Base-by-base conservation (phyloP, 2,329 filamentous ascomycete species). In the Neophaeococcomyces mojaviensis region DNA sequence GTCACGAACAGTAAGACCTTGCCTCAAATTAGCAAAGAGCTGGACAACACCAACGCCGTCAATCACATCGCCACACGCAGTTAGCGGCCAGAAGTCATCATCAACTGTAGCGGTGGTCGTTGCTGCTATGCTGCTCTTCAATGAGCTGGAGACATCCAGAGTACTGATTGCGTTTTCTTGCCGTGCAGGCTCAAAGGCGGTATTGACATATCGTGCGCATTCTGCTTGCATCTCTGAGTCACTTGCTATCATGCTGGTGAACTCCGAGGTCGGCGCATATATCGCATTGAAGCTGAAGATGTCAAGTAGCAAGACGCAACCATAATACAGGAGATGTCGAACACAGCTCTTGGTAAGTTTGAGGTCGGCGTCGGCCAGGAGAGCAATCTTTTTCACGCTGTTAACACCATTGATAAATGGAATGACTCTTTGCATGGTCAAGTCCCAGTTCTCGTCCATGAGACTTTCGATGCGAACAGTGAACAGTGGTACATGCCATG, bases 271-370 rank as follows among this genome's bases (percentile, higher is more conserved):
- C 0, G 84, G 82, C 0, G 89, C 88, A 61, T 98, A 98, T 58
- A 94, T 90, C 34, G 86, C 87, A 26, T 82, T 76, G 63, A 97
- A 98, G 63, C 92, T 88, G 71, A 97, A 97, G 57, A 96, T 86
- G 67, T 98, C 92, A 9, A 97, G 78, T 44, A 97, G 77, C 20
- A 95, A 74, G 30, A 95, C 78, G 58, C 88, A 90, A 60, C 90
- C 87, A 65, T 97, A 96, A 71, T 94, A 94, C 20, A 97, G 75
- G 8, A 98, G 76, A 63, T 97, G 90, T 52, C 86, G 82, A 47
- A 97, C 77, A 6, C 88, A 89, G 43, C 88, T 83, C 59, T 87
- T 86, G 46, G 89, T 87, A 19, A 98, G 79, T 40, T 85, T 84
- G 39, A 94, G 77, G 49, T 94, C 88, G 8, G 92, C 87, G 59